These are phyloP conservation scores for Elsinoe ampelina DNA, from an alignment of 2,329 filamentous ascomycete genomes.

Conservation along the genomic window DNA sequence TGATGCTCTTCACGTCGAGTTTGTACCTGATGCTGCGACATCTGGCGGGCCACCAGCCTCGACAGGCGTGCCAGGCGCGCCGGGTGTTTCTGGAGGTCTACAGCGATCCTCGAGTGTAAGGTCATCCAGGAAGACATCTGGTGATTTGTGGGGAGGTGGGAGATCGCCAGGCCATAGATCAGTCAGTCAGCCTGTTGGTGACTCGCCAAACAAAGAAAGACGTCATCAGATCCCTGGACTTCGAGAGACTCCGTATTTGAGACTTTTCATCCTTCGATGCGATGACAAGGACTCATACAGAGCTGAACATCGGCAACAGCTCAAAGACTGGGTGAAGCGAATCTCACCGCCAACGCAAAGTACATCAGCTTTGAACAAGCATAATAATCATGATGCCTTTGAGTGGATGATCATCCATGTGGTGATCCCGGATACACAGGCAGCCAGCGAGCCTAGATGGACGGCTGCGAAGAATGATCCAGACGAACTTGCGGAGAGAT, in stretches of 20 bases:
- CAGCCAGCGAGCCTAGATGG: conserved; percentile 65
- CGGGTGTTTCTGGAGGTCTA: not conserved
- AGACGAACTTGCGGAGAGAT: conserved; percentile 56
- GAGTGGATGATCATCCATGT: conserved; percentile 95
- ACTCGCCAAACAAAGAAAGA: conserved; percentile 42
- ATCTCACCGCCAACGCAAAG: conserved; percentile 53
- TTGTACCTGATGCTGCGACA: conserved; percentile 47
- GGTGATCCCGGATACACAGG: conserved; percentile 74
- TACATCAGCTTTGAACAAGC: conserved; percentile 50
- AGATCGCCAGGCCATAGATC: conserved; percentile 2
- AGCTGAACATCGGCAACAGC: conserved; percentile 60
- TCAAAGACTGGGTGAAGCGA: conserved; percentile 85
- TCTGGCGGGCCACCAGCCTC: not conserved
- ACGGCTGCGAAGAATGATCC: conserved; percentile 40
- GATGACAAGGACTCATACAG: conserved; percentile 97
- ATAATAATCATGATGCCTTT: conserved; percentile 91
- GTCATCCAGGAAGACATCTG: conserved; percentile 9
- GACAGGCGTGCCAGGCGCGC: not conserved
- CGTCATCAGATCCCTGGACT: conserved; percentile 93
- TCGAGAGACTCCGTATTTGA: conserved; percentile 86
- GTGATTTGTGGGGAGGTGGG: conserved; percentile 4
- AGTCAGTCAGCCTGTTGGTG: conserved; percentile 9
- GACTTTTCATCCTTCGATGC: conserved; percentile 79
- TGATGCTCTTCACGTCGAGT: conserved; percentile 80
- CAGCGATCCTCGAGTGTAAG: conserved; percentile 12